Evolutionary conservation across 331 rosid genomes (phyloP), one percentile per base, ranked within the genome.

Genomic region (Erythrophleum ivorense): DNA sequence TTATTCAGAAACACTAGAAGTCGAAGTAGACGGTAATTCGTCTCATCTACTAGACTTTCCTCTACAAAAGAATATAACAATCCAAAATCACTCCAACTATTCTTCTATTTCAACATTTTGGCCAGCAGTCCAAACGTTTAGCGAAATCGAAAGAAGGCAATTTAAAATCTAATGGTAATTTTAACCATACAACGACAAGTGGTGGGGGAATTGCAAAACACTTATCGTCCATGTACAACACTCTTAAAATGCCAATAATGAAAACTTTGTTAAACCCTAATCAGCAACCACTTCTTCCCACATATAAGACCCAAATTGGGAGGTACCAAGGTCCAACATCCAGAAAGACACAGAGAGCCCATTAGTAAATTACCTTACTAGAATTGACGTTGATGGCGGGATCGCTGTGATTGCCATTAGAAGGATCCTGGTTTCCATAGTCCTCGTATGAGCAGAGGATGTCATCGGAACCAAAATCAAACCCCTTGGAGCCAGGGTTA

Each of bases 401-500:
- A 52, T 95, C 99, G 78, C 43, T 3, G 84, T 85, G 97, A 84
- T 50, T 88, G 33, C 91, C 98, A 81, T 95, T 93, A 36, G 94
- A 73, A 63, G 97, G 67, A 86, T 93, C 97, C 79, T 90, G 92
- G 55, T 79, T 90, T 43, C 60, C 78, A 64, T 76, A 96, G 91
- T 96, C 99, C 16, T 96, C 95, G 79, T 91, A 96, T 7, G 99
- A 91, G 79, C 97, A 92, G 46, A 96, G 97, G 80, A 96, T 96
- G 31, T 96, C 98, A 83, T 94, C 99, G 29, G 99, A 62, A 31
- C 58, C 98, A 74, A 96, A 96, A 91, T 94, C 97, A 74, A 92
- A 94, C 2, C 94, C 94, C 71, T 95, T 94, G 24, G 99, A 87
- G 76, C 78, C 89, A 34, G 93, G 81, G 75, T 91, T 93, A 33